Base-by-base conservation (phyloP, 2,329 filamentous ascomycete species). In the Cordyceps javanica region DNA sequence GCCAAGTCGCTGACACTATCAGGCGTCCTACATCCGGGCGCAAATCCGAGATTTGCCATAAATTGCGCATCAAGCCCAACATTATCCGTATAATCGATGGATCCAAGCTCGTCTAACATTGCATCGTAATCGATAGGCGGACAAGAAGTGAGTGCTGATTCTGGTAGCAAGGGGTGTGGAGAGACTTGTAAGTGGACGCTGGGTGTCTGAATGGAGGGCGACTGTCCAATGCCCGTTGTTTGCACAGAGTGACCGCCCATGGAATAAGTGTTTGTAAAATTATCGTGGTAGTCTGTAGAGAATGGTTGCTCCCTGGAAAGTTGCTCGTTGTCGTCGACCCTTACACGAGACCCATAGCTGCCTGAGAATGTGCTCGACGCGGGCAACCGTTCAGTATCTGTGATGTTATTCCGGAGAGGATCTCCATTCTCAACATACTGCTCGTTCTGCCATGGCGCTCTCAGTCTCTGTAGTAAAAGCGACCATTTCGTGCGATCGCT, bases 21-120 rank as follows among this genome's bases (percentile, higher is more conserved):
- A 0, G 77, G 75, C 51, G 86, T 72, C 58, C 84, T 82, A 34
- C 81, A 79, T 26, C 83, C 83, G 0, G 84, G 83, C 1, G 79
- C 82, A 66, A 87, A 86, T 0, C 85, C 85, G 21, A 88, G 72
- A 62, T 87, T 87, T 45, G 82, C 77, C 83, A 87, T 85, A 63
- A 87, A 87, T 61, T 85, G 81, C 2, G 81, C 76, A 61, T 86
- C 82, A 13, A 77, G 75, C 26, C 82, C 79, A 45, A 81, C 70
- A 36, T 73, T 71, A 55, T 80, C 77, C 0, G 72, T 70, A 61
- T 73, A 76, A 59, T 80, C 77, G 41, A 79, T 75, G n/a, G 77
- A 77, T 19, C 76, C 76, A 28, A 82, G 70, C 55, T 81, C 78
- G 55, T 80, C 77, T 45, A 81, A 65, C n/a, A 81, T 74, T 3